Percentiles rank a stretch among this genome's conserved stretches.
phyloP scores from a whole-genome alignment of 129 eudicot species.

The Sambucus nigra region DNA sequence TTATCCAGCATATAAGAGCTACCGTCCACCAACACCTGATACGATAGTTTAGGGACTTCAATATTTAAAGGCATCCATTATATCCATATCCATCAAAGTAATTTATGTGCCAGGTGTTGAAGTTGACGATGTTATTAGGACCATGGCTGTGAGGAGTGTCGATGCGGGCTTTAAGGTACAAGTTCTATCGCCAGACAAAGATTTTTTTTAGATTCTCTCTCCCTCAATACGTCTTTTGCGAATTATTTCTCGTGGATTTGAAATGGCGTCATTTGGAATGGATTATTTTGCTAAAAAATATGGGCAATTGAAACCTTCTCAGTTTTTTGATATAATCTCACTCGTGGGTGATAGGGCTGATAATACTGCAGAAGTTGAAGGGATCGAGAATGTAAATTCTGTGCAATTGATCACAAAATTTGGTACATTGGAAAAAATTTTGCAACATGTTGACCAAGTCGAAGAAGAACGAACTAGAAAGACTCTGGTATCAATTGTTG shows the following conservation, averaged over 20 bases:
- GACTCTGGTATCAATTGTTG: no score
- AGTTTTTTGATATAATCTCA: conserved; percentile 76
- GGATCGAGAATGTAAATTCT: conserved; percentile 84
- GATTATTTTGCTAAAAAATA: conserved; percentile 87
- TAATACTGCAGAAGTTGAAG: conserved; percentile 94
- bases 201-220: conserved; percentile 93
- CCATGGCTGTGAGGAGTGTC: conserved; percentile 78
- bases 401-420: conserved; percentile 70
- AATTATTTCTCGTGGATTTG: conserved; percentile 91
- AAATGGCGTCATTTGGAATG: conserved; percentile 91
- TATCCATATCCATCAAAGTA: conserved; percentile 90
- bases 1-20: conserved; percentile 83
- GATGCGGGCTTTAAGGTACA: conserved; percentile 87
- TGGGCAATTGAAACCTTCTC: conserved; percentile 69
- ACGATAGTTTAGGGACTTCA: conserved; percentile 96
- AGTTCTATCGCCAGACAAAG: conserved; percentile 98
- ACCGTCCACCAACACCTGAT: conserved; percentile 96
- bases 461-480: conserved; percentile 62
- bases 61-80: conserved; percentile 83
- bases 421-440: conserved; percentile 77
- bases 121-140: conserved; percentile 99
- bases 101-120: conserved; percentile 99
- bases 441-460: conserved; percentile 63
- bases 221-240: conserved; percentile 94
- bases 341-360: conserved; percentile 95